Conservation (phyloP, 208 protist species). For the Phytomonas francai region DNA sequence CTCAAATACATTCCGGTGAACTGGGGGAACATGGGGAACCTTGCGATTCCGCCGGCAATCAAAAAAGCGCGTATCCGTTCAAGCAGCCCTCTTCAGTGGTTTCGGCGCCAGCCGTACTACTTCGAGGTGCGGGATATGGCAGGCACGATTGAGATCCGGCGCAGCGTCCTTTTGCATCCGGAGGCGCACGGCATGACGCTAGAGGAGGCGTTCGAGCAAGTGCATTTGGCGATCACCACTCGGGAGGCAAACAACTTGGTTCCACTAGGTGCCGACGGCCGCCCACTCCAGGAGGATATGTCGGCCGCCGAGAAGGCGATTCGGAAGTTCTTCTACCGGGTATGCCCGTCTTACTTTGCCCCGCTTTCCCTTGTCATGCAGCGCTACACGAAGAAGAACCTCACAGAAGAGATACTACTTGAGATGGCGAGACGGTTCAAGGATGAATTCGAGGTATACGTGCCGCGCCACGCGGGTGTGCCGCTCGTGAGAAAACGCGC, state of each 20-base stretch:
- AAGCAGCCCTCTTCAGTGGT: constrained; percentile 49
- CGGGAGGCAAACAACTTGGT: constrained; percentile 61
- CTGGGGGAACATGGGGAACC: constrained; percentile 61
- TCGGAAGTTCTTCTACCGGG: constrained; percentile 56
- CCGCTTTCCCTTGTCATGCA: constrained; percentile 53
- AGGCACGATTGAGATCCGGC: constrained; percentile 64
- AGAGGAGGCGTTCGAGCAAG: constrained; percentile 43
- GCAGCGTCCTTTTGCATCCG: constrained; percentile 69
- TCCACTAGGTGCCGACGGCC: constrained; percentile 28
- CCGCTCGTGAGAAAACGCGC: constrained; percentile 48
- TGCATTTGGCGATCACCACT: constrained; percentile 49
- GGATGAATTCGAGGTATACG: constrained; percentile 59
- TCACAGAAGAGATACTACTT: constrained; percentile 35
- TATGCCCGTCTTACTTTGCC: constrained; percentile 74
- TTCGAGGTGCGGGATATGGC: constrained; percentile 75
- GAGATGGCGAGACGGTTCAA: constrained; percentile 20
- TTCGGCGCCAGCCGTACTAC: constrained; percentile 77
- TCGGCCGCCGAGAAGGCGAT: constrained; percentile 19
- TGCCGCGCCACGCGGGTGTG: constrained; percentile 31
- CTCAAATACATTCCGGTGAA: constrained; percentile 80
- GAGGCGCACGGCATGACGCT: constrained; percentile 63
- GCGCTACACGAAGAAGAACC: constrained; percentile 78
- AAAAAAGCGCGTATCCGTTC: constrained; percentile 58
- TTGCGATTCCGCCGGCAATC: constrained; percentile 52
- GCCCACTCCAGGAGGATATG: constrained; percentile 14